phyloP scores from a whole-genome alignment of 1,139 yeast genomes.

The Meyerozyma guilliermondii region DNA sequence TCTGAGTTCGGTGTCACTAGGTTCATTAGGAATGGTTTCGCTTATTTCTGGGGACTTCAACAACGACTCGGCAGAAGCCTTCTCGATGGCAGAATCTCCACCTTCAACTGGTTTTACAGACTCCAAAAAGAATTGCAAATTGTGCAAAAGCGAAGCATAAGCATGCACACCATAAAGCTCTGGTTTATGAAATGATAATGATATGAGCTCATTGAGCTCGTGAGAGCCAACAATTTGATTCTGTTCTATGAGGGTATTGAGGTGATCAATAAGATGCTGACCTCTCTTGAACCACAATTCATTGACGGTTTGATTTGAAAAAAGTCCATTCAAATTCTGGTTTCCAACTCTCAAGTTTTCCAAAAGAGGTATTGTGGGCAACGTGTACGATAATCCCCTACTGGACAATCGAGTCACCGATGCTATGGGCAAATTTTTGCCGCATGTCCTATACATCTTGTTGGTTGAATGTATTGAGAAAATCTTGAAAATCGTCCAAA shows the following conservation, averaged over 20 bases:
- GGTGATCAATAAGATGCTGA: constrained; percentile 37
- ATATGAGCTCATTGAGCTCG: constrained; percentile 30
- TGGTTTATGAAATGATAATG: constrained; percentile 43
- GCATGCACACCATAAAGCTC: constrained; percentile 45
- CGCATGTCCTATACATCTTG: not conserved
- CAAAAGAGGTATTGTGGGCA: constrained; percentile 27
- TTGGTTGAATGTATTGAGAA: not conserved
- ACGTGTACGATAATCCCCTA: constrained; percentile 6
- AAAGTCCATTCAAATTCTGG: constrained; percentile 49
- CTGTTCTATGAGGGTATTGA: constrained; percentile 38
- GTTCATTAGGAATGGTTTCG: constrained; percentile 28
- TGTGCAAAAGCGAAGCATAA: constrained; percentile 56
- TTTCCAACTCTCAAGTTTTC: constrained; percentile 26
- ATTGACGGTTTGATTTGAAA: constrained; percentile 45
- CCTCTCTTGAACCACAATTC: constrained; percentile 61
- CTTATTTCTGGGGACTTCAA: constrained; percentile 38
- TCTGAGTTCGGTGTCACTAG: constrained; percentile 31
- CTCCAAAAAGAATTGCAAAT: constrained; percentile 55
- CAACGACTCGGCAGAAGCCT: constrained; percentile 27
- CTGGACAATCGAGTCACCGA: constrained; percentile 9
- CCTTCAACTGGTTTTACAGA: constrained; percentile 35
- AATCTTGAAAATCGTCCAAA: not conserved
- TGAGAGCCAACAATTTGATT: constrained; percentile 6
- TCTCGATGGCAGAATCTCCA: constrained; percentile 8
- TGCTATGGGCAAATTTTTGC: not conserved